Conservation (phyloP, 2,329 filamentous ascomycete genomes). For the Rhexocercosporidium sp. region DNA sequence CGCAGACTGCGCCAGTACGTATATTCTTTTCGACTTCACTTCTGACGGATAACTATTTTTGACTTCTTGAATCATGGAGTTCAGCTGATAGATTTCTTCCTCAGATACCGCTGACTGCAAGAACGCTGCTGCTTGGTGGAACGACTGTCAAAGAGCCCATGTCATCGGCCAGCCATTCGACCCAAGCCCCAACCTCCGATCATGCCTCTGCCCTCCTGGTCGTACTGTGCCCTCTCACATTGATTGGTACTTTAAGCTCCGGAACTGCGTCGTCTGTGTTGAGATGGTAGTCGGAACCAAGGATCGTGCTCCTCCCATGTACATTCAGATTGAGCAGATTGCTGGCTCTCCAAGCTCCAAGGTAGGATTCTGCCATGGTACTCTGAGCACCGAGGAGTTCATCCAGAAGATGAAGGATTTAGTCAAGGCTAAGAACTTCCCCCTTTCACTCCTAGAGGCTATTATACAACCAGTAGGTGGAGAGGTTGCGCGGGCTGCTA, state of each 20-base stretch:
- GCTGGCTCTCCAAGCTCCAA: not conserved
- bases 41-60: not conserved
- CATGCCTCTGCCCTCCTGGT: conserved; percentile 12
- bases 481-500: not conserved
- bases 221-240: conserved; percentile 1
- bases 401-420: not conserved
- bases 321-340: conserved; percentile 2
- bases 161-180: not conserved
- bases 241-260: conserved; percentile 4
- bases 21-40: not conserved
- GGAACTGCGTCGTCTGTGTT: conserved; percentile 4
- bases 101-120: conserved; percentile 6
- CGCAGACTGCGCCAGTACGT: conserved; percentile 1
- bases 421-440: conserved; percentile 2
- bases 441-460: conserved; percentile 7
- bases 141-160: not conserved
- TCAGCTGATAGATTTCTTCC: not conserved
- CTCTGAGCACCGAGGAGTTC: conserved; percentile 1
- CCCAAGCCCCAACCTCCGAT: conserved; percentile 7
- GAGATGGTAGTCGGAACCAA: not conserved
- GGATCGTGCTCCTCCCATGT: not conserved
- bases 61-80: not conserved
- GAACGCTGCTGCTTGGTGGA: conserved; percentile 2
- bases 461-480: not conserved
- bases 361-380: conserved; percentile 7